A percentile compares a stretch with the other conserved stretches of the same genome.
These are phyloP conservation scores for Tanacetum coccineum DNA, from an alignment of 129 eudicot species.

Conservation along the genomic window DNA sequence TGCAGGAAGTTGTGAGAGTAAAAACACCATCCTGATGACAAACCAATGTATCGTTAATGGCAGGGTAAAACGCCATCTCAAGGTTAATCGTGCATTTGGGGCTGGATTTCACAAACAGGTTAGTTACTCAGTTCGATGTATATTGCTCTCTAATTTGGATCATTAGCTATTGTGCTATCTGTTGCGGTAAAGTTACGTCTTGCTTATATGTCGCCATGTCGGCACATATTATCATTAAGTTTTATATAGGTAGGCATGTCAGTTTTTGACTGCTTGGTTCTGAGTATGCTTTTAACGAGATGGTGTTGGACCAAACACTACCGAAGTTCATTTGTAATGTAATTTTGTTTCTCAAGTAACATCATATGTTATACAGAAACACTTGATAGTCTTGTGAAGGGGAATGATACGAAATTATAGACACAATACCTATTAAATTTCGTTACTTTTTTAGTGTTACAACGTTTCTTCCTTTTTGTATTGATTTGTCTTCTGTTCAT, in stretches of 20 bases:
- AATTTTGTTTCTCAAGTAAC: slow-evolving; percentile 5
- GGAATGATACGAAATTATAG: background rate
- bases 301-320: background rate
- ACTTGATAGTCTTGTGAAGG: slow-evolving; percentile 1
- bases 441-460: slow-evolving; percentile 35
- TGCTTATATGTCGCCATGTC: background rate
- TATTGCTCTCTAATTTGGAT: background rate
- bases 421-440: slow-evolving; percentile 27
- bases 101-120: slow-evolving; percentile 99
- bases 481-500: slow-evolving; percentile 30
- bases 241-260: too few species aligned
- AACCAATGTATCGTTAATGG: slow-evolving; percentile 81
- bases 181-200: slow-evolving; percentile 2
- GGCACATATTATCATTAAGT: too few species aligned
- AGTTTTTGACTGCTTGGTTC: too few species aligned
- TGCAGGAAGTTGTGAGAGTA: slow-evolving; percentile 85
- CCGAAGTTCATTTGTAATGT: background rate
- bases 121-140: slow-evolving; percentile 8
- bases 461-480: slow-evolving; percentile 37
- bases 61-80: slow-evolving; percentile 94
- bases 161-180: background rate
- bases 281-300: too few species aligned
- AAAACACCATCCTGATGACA: slow-evolving; percentile 96
- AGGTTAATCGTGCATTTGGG: slow-evolving; percentile 97
- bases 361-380: background rate